phyloP scores from a whole-genome alignment of 2,329 filamentous ascomycete species.

The Phyllosticta citriasiana region DNA sequence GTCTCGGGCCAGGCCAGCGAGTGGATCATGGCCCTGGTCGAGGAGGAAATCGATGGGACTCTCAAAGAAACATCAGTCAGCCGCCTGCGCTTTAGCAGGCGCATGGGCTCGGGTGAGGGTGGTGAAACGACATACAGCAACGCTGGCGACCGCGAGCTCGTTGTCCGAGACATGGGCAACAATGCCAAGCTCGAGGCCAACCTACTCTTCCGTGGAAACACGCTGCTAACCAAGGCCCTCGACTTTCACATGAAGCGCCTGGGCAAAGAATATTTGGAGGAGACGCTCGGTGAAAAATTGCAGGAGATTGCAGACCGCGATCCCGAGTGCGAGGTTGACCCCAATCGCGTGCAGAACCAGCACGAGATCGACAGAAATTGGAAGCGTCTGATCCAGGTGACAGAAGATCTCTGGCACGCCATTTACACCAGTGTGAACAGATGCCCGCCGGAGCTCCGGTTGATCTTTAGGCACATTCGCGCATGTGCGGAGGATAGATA shows the following conservation, averaged over 20 bases:
- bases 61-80: slow-evolving; percentile 68
- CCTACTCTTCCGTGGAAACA: slow-evolving; percentile 89
- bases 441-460: slow-evolving; percentile 70
- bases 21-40: slow-evolving; percentile 87
- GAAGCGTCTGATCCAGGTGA: slow-evolving; percentile 64
- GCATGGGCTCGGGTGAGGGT: slow-evolving; percentile 55
- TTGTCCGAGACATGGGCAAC: slow-evolving; percentile 69
- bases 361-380: slow-evolving; percentile 79
- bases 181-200: slow-evolving; percentile 82
- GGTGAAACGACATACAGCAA: slow-evolving; percentile 7
- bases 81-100: slow-evolving; percentile 58
- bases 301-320: slow-evolving; percentile 83
- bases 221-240: slow-evolving; percentile 81
- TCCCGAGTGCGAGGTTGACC: slow-evolving; percentile 90
- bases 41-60: slow-evolving; percentile 94
- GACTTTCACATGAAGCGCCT: slow-evolving; percentile 94
- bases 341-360: slow-evolving; percentile 56
- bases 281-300: slow-evolving; percentile 76
- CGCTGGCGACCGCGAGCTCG: slow-evolving; percentile 54
- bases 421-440: slow-evolving; percentile 66
- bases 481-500: slow-evolving; percentile 92
- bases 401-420: slow-evolving; percentile 74
- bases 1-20: slow-evolving; percentile 75
- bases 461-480: slow-evolving; percentile 82
- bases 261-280: slow-evolving; percentile 85